A percentile compares a stretch with the other conserved stretches of the same genome.
phyloP scores from a whole-genome alignment of 2,329 filamentous ascomycete genomes.

The Colletotrichum somersetense region DNA sequence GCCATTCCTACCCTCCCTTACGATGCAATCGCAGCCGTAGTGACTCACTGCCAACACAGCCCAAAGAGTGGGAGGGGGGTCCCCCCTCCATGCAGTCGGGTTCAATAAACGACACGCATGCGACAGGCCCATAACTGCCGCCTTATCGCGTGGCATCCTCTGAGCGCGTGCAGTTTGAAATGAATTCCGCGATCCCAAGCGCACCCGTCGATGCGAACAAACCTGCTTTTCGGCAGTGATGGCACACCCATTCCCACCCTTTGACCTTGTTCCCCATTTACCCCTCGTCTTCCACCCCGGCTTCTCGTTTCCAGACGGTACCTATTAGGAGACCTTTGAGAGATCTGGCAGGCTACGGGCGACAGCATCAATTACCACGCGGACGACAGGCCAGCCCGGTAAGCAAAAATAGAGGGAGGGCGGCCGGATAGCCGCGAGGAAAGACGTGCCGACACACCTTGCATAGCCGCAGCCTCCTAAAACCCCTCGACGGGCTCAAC shows the following conservation, averaged over 20 bases:
- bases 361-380: conserved; percentile 5
- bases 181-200: conserved; percentile 32
- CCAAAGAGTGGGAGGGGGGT: background rate
- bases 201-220: conserved; percentile 4
- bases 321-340: conserved; percentile 1
- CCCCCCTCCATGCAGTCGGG: conserved; percentile 32
- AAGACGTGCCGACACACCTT: background rate
- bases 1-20: conserved; percentile 26
- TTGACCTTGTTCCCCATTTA: background rate
- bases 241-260: background rate
- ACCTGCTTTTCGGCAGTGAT: conserved; percentile 14
- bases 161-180: conserved; percentile 15
- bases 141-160: conserved; percentile 41
- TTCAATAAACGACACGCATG: conserved; percentile 34
- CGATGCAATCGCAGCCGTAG: conserved; percentile 16
- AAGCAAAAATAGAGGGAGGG: background rate
- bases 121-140: conserved; percentile 24
- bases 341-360: conserved; percentile 11
- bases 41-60: conserved; percentile 41
- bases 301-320: conserved; percentile 12
- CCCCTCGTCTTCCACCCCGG: conserved; percentile 20
- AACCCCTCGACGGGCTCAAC: background rate
- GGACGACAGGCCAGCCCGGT: conserved; percentile 20
- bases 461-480: background rate
- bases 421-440: conserved; percentile 24